These are phyloP conservation scores for Moricandia moricandioides DNA, from an alignment of 345 rosid genomes.

Conservation along the genomic window DNA sequence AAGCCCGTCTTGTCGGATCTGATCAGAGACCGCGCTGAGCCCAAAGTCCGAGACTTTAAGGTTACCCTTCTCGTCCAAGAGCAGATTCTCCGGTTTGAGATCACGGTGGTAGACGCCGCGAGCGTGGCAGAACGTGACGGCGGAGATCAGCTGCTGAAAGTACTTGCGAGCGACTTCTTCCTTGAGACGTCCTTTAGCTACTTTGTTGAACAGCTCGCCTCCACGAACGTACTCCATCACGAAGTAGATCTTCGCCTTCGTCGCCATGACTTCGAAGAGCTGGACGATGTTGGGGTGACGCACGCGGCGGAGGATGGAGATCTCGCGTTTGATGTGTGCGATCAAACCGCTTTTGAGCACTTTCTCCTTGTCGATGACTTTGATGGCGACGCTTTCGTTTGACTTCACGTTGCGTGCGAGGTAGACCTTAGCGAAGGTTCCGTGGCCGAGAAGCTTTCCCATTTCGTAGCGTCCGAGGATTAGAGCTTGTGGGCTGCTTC, in stretches of 20 bases:
- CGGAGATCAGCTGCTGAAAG: constrained; percentile 79
- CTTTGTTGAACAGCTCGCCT: constrained; percentile 76
- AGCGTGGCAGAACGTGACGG: constrained; percentile 74
- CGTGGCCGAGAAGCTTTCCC: constrained; percentile 77
- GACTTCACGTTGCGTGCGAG: constrained; percentile 60
- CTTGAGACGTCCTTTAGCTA: constrained; percentile 65
- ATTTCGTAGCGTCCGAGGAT: constrained; percentile 75
- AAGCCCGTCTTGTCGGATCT: constrained; percentile 47
- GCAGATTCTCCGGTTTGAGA: constrained; percentile 76
- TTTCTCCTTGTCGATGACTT: constrained; percentile 75
- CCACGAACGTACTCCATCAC: constrained; percentile 88
- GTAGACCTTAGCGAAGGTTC: constrained; percentile 89
- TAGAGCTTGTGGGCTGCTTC: constrained; percentile 39
- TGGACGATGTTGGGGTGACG: constrained; percentile 83
- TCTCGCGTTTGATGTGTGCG: constrained; percentile 77
- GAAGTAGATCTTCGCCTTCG: constrained; percentile 77
- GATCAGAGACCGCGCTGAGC: constrained; percentile 53
- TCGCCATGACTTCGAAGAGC: constrained; percentile 44
- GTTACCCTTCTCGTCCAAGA: constrained; percentile 68
- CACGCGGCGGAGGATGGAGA: constrained; percentile 79
- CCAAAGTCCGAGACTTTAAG: constrained; percentile 83
- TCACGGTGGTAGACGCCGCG: constrained; percentile 87
- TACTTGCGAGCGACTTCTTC: constrained; percentile 70
- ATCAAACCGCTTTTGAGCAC: constrained; percentile 60
- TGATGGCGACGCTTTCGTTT: constrained; percentile 61